phyloP scores from a whole-genome alignment of 2,329 filamentous ascomycete genomes.

The Emergomyces pasteurianus region DNA sequence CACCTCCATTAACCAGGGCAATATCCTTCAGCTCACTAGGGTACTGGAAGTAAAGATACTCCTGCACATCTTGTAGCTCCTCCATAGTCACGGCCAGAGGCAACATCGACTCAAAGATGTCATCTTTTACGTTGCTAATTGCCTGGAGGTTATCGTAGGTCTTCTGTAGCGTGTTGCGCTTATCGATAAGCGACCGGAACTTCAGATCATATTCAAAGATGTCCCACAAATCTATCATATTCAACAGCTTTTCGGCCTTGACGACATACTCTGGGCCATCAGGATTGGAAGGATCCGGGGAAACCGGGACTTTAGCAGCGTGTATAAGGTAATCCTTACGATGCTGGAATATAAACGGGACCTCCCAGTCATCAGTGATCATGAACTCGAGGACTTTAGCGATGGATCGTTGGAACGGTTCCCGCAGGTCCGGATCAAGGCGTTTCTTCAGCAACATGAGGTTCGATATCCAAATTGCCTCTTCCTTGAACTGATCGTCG shows the following conservation, averaged over 20 bases:
- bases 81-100: slow-evolving; percentile 73
- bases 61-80: slow-evolving; percentile 90
- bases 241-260: slow-evolving; percentile 73
- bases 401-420: slow-evolving; percentile 77
- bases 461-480: slow-evolving; percentile 82
- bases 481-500: slow-evolving; percentile 78
- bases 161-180: slow-evolving; percentile 72
- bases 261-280: slow-evolving; percentile 63
- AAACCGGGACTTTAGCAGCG: slow-evolving; percentile 57
- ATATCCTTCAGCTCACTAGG: slow-evolving; percentile 72
- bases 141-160: slow-evolving; percentile 62
- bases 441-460: slow-evolving; percentile 82
- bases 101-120: slow-evolving; percentile 72
- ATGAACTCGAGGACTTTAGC: slow-evolving; percentile 92
- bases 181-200: slow-evolving; percentile 84
- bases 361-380: slow-evolving; percentile 85
- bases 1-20: slow-evolving; percentile 44
- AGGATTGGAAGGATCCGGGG: slow-evolving; percentile 51
- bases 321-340: slow-evolving; percentile 97
- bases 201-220: slow-evolving; percentile 92
- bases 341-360: slow-evolving; percentile 96
- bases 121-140: slow-evolving; percentile 55
- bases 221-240: slow-evolving; percentile 88
- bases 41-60: slow-evolving; percentile 94
- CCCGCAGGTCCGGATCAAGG: slow-evolving; percentile 57